Evolutionary conservation across 2,329 filamentous ascomycete species (phyloP).

Genomic region (Diaporthe sp.): DNA sequence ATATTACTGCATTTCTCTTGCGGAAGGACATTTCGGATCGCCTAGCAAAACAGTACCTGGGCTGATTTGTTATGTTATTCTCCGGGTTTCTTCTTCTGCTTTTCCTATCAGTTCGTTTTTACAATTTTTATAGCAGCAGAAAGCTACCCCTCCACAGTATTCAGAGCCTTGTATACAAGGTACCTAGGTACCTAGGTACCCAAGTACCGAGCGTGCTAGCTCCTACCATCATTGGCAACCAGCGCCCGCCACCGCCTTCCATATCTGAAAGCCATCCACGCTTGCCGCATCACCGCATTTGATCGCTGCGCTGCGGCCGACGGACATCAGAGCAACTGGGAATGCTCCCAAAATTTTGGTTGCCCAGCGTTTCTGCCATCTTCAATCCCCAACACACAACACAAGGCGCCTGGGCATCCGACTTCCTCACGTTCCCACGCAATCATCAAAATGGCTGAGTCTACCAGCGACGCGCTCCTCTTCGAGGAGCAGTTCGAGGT

Average conservation of each 20-base stretch:
- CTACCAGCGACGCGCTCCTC: constrained; percentile 88
- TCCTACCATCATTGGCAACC: constrained; percentile 10
- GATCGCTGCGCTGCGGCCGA: background rate
- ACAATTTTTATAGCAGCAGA: background rate
- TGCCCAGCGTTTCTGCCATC: constrained; percentile 1
- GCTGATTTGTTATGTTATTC: background rate
- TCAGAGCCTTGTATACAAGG: background rate
- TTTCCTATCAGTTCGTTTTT: background rate
- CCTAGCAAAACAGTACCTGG: background rate
- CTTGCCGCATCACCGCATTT: constrained; percentile 6
- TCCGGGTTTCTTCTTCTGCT: constrained; percentile 10
- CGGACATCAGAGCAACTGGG: background rate
- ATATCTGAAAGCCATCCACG: background rate
- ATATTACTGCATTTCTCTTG: constrained; percentile 69
- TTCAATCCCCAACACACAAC: background rate
- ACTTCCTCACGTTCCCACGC: background rate
- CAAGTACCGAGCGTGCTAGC: background rate
- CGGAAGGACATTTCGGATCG: constrained; percentile 66
- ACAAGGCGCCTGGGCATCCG: background rate
- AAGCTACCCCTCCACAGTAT: constrained; percentile 41
- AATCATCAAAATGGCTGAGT: constrained; percentile 58
- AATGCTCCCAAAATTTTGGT: constrained; percentile 19
- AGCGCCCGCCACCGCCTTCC: background rate
- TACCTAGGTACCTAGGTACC: constrained; percentile 28
- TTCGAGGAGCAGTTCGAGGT: constrained; percentile 94